Evolutionary conservation across 441 rosid species (phyloP).

Genomic region (Pelargonium cotyledonis): DNA sequence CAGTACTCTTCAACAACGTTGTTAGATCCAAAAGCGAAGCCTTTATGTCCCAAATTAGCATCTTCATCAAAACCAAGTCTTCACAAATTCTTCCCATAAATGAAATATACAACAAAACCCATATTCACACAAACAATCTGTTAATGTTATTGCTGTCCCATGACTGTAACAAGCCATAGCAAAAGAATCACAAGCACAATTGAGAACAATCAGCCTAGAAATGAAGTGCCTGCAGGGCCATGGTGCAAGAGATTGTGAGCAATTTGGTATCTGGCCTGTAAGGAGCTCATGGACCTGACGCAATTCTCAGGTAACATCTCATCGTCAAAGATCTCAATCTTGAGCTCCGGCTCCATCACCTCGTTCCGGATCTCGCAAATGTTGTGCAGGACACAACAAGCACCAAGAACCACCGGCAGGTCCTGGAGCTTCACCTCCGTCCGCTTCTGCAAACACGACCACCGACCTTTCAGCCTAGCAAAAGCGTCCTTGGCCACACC

Average conservation of each 20-base stretch:
- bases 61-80: background rate
- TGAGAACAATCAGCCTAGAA: background rate
- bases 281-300: background rate
- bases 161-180: no score
- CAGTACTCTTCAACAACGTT: background rate
- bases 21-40: background rate
- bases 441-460: constrained; percentile 24
- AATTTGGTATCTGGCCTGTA: constrained; percentile 20
- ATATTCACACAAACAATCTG: background rate
- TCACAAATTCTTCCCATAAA: no score
- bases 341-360: constrained; percentile 4
- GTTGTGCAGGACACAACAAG: constrained; percentile 24
- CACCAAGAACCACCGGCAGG: constrained; percentile 23
- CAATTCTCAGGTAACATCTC: constrained; percentile 17
- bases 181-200: background rate
- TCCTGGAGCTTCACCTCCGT: constrained; percentile 26
- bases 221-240: constrained; percentile 18
- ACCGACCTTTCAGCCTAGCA: constrained; percentile 22
- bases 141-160: background rate
- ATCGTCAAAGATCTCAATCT: constrained; percentile 20
- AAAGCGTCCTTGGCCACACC: constrained; percentile 17
- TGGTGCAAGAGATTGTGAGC: constrained; percentile 25
- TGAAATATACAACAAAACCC: background rate
- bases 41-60: background rate
- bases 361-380: constrained; percentile 24